A percentile compares a stretch with the other conserved stretches of the same genome.
Conservation (phyloP, 2,329 filamentous ascomycete genomes). For the Elsinoe batatas region DNA sequence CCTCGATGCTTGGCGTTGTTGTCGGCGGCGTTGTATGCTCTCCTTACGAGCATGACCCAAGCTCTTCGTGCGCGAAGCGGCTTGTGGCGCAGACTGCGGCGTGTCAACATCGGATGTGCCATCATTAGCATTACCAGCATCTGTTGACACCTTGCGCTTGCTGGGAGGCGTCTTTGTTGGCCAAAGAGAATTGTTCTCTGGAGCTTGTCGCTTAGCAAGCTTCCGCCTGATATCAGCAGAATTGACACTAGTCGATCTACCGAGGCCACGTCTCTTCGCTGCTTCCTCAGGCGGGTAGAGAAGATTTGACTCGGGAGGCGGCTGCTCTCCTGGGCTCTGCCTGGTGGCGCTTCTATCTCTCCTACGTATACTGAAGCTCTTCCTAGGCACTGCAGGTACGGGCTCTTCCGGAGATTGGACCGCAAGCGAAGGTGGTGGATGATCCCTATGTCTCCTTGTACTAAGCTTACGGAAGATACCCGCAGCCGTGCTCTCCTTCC, state of each 20-base stretch:
- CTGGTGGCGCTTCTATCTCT: constrained; percentile 38
- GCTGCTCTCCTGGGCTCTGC: constrained; percentile 48
- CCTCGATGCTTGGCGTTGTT: constrained; percentile 44
- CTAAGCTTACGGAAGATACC: constrained; percentile 83
- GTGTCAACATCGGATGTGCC: constrained; percentile 7
- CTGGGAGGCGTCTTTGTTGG: constrained; percentile 21
- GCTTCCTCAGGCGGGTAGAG: constrained; percentile 61
- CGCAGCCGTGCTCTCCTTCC: constrained; percentile 79
- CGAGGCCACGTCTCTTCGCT: constrained; percentile 57
- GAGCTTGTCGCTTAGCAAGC: constrained; percentile 44
- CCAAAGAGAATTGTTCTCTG: constrained; percentile 41
- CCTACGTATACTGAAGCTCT: constrained; percentile 78
- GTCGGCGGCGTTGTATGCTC: constrained; percentile 79
- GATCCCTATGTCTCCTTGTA: constrained; percentile 67
- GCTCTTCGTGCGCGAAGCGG: constrained; percentile 70
- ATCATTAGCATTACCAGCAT: not conserved
- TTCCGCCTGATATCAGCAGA: constrained; percentile 71
- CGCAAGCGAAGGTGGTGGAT: constrained; percentile 59
- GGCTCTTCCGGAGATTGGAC: constrained; percentile 67
- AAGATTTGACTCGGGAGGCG: constrained; percentile 68
- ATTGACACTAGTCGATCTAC: constrained; percentile 84
- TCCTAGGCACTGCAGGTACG: constrained; percentile 54
- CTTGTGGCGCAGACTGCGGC: constrained; percentile 36
- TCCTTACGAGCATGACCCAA: constrained; percentile 81
- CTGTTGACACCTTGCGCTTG: constrained; percentile 17